phyloP scores from a whole-genome alignment of 2,329 filamentous ascomycete species.

The Cephalotrichum gorgonifer region DNA sequence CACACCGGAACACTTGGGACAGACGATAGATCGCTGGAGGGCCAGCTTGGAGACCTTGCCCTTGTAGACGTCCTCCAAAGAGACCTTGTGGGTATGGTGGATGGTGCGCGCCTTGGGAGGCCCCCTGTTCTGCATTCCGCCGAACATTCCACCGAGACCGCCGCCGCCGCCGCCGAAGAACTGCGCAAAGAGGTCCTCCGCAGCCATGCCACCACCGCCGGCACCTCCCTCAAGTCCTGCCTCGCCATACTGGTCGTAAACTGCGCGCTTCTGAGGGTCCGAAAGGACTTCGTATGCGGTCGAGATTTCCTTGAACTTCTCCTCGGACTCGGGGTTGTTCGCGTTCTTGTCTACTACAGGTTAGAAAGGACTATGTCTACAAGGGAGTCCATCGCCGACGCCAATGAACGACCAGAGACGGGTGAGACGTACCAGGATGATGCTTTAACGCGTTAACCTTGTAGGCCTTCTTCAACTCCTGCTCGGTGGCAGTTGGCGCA shows the following conservation, averaged over 20 bases:
- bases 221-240: conserved; percentile 86
- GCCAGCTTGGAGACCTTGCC: conserved; percentile 97
- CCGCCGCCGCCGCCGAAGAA: conserved; percentile 78
- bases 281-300: conserved; percentile 93
- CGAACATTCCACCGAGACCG: conserved; percentile 63
- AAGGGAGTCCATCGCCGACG: too few species aligned
- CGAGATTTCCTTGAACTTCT: conserved; percentile 97
- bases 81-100: conserved; percentile 96
- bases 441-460: conserved; percentile 74
- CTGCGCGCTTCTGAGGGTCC: conserved; percentile 77
- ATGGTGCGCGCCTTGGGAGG: conserved; percentile 89
- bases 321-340: conserved; percentile 82
- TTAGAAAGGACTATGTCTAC: not conserved
- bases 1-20: conserved; percentile 83
- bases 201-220: conserved; percentile 76
- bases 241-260: conserved; percentile 98
- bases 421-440: conserved; percentile 59
- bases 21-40: conserved; percentile 94
- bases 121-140: conserved; percentile 68
- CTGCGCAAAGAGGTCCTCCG: conserved; percentile 91
- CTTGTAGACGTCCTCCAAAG: conserved; percentile 93
- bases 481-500: conserved; percentile 66
- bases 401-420: not conserved
- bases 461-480: conserved; percentile 85
- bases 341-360: conserved; percentile 81